Percentiles rank a stretch among this genome's conserved stretches.
Conservation (phyloP, 2,329 filamentous ascomycete genomes). For the Diaporthe helianthi region DNA sequence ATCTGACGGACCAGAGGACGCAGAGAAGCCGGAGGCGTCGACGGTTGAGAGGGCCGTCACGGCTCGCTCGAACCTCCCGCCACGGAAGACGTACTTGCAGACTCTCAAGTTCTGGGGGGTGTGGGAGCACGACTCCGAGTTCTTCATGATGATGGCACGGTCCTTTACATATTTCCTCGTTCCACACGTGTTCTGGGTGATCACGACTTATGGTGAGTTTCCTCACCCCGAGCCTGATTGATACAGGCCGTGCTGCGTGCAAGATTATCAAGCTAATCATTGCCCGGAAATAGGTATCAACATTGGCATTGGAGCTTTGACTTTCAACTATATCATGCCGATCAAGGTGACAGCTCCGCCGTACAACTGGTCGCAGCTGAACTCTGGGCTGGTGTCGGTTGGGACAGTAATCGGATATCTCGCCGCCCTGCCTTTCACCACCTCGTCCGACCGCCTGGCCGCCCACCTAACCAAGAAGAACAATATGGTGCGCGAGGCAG, state of each 20-base stretch:
- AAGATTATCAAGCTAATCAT: constrained; percentile 16
- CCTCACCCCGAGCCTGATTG: constrained; percentile 37
- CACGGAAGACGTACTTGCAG: constrained; percentile 49
- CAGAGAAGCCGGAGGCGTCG: constrained; percentile 26
- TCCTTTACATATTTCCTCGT: constrained; percentile 56
- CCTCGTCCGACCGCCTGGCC: constrained; percentile 51
- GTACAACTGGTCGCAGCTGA: constrained; percentile 54
- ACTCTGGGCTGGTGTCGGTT: constrained; percentile 54
- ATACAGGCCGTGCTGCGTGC: neutral
- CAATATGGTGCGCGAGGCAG: constrained; percentile 55
- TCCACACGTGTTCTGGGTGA: constrained; percentile 57
- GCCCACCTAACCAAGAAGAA: constrained; percentile 52
- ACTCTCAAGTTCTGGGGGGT: constrained; percentile 53
- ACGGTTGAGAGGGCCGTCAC: constrained; percentile 8
- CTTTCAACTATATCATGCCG: constrained; percentile 59
- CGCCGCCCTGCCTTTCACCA: constrained; percentile 53
- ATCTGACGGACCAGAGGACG: constrained; percentile 22
- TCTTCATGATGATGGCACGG: constrained; percentile 53
- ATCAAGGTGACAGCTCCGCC: constrained; percentile 52
- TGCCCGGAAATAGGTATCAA: constrained; percentile 45
- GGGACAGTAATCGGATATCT: constrained; percentile 45
- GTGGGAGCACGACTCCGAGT: constrained; percentile 50
- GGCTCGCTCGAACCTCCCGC: constrained; percentile 39
- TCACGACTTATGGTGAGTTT: constrained; percentile 49
- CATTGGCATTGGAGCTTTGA: constrained; percentile 56